These are phyloP conservation scores for Alternaria alternata DNA, from an alignment of 2,329 filamentous ascomycete genomes.

Conservation along the genomic window DNA sequence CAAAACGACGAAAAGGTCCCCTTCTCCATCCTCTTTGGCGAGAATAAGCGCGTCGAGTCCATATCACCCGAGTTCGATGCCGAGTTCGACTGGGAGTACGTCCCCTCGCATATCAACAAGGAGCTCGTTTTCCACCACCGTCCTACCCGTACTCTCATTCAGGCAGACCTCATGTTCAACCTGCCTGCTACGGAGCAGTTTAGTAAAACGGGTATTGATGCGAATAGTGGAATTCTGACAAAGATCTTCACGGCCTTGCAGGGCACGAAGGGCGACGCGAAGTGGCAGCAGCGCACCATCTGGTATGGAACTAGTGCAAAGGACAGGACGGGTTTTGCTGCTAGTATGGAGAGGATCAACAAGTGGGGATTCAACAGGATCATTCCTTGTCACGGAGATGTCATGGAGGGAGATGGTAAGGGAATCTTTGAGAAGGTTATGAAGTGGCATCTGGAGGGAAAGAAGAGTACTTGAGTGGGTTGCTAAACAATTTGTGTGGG, in stretches of 20 bases:
- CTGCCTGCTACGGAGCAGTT: constrained; percentile 87
- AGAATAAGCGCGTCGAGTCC: constrained; percentile 50
- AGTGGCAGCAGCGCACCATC: constrained; percentile 77
- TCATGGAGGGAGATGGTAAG: constrained; percentile 79
- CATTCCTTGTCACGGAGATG: constrained; percentile 93
- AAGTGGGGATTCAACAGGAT: constrained; percentile 85
- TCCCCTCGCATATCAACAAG: constrained; percentile 80
- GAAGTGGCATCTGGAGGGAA: constrained; percentile 75
- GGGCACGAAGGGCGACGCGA: constrained; percentile 65
- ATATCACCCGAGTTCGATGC: constrained; percentile 81
- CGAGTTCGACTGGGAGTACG: constrained; percentile 86
- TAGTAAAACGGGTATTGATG: constrained; percentile 61
- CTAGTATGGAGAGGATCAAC: constrained; percentile 73
- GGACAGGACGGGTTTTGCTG: constrained; percentile 73
- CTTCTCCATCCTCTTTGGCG: constrained; percentile 70
- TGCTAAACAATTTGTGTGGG: neutral
- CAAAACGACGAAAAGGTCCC: constrained; percentile 65
- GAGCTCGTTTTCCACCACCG: constrained; percentile 89
- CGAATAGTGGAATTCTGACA: constrained; percentile 66
- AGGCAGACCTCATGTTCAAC: constrained; percentile 94
- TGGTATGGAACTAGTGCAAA: constrained; percentile 75
- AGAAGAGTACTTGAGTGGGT: constrained; percentile 4
- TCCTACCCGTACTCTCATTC: constrained; percentile 78
- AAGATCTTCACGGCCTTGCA: constrained; percentile 66
- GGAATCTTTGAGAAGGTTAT: constrained; percentile 79